A percentile compares a stretch with the other conserved stretches of the same genome.
phyloP scores from a whole-genome alignment of 176 grass and related monocot genomes.

The Areca catechu region DNA sequence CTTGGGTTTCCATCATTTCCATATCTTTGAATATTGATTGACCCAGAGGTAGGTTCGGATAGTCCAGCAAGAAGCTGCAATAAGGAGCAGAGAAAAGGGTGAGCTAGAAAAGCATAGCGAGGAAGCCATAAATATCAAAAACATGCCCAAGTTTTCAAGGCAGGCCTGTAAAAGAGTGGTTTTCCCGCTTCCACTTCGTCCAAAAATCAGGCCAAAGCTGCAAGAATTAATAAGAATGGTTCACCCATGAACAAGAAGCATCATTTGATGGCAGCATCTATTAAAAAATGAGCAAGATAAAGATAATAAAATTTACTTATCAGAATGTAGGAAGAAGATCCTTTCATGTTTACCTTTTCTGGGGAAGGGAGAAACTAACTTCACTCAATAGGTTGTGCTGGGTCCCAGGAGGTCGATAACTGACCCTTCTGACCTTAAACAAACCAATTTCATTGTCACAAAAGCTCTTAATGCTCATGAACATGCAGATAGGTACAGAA shows the following conservation, averaged over 20 bases:
- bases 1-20: slow-evolving; percentile 36
- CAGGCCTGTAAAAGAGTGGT: slow-evolving; percentile 88
- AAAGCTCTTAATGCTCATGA: background rate
- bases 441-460: slow-evolving; percentile 26
- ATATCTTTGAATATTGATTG: slow-evolving; percentile 56
- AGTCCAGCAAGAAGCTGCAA: slow-evolving; percentile 71
- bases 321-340: too few species aligned
- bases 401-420: slow-evolving; percentile 63
- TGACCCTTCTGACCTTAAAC: slow-evolving; percentile 75
- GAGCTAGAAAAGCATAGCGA: background rate
- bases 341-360: slow-evolving; percentile 46
- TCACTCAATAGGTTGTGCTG: slow-evolving; percentile 60
- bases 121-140: background rate
- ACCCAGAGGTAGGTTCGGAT: slow-evolving; percentile 50
- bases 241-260: background rate
- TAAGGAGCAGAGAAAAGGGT: background rate
- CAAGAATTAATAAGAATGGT: slow-evolving; percentile 8
- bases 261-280: too few species aligned
- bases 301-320: too few species aligned
- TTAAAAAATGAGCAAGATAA: too few species aligned
- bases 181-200: slow-evolving; percentile 76
- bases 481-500: too few species aligned
- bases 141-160: background rate
- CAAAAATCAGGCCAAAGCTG: slow-evolving; percentile 96
- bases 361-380: slow-evolving; percentile 49